phyloP scores from a whole-genome alignment of 345 rosid genomes.

The Fremontodendron californicum region DNA sequence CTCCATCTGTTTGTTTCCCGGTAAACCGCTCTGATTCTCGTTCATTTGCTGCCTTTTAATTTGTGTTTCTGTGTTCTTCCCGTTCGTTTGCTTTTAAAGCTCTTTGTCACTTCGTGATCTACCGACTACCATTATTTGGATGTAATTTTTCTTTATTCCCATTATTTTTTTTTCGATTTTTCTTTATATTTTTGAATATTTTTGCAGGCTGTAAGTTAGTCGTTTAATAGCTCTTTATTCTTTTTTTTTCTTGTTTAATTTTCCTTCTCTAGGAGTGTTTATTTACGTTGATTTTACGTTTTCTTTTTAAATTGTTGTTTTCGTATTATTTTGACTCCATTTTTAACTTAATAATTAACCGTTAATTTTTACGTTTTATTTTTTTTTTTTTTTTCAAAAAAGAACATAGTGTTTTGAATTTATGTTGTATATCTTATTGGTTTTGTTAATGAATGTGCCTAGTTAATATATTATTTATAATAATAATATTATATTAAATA shows the following conservation, averaged over 20 bases:
- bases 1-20: constrained; percentile 21
- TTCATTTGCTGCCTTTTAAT: neutral
- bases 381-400: too few species aligned
- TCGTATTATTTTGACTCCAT: too few species aligned
- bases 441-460: too few species aligned
- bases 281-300: neutral
- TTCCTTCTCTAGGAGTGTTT: neutral
- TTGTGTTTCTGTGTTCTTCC: neutral
- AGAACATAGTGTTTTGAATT: too few species aligned
- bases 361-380: too few species aligned
- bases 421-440: too few species aligned
- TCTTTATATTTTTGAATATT: neutral
- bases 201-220: neutral
- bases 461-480: too few species aligned
- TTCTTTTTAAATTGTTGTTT: neutral
- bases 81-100: neutral
- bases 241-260: too few species aligned
- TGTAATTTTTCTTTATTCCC: constrained; percentile 15
- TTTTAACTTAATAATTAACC: neutral
- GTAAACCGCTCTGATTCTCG: constrained; percentile 9
- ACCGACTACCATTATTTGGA: constrained; percentile 3
- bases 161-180: neutral
- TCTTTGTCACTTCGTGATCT: constrained; percentile 9
- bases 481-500: too few species aligned
- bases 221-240: neutral